Base-by-base conservation (phyloP, 305 asterid species). In the Rubia tinctorum region DNA sequence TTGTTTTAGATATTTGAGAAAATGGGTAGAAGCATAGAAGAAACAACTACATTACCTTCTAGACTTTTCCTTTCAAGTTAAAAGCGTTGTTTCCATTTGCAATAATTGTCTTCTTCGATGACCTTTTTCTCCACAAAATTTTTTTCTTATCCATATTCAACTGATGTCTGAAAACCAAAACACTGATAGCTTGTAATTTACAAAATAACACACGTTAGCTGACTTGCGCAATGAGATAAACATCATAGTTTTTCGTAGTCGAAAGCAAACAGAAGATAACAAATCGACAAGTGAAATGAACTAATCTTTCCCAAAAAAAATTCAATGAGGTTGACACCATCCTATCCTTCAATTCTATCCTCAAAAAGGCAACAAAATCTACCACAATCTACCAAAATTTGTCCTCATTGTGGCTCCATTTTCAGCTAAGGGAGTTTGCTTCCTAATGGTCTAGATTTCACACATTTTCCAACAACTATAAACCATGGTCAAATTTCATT, bases 51-150 rank as follows among this genome's bases (percentile, higher is more conserved):
- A 27, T 27, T 27, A 27, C 30, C 30, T 27, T 2, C 30, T 27
- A 27, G 30, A 27, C 30, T 27, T 27, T 27, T 27, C 30, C 30
- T 27, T 27, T 27, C 30, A 27, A 96, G 62, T 75, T 20, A 78
- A 68, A 49, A 55, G 78, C 83, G 23, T 73, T 34, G 73, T 83
- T 80, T 37, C 72, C 85, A 82, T 7, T 81, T 70, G 89, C 82
- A 69, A 91, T 86, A 68, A 88, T 82, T 7, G 86, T 81, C 84
- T 93, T 91, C 89, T 89, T 96, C 2, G 90, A 80, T 43, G 89
- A 81, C 77, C 81, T 84, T 71, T 84, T 93, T 72, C 82, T 89
- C 97, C 97, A 91, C 2, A 90, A 86, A 97, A 97, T 90, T 55
- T 81, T 64, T 85, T 88, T 93, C 76, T 88, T 94, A 77, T 91